Evolutionary conservation across 2,329 filamentous ascomycete genomes (phyloP).

Genomic region (Diaporthe longicolla): DNA sequence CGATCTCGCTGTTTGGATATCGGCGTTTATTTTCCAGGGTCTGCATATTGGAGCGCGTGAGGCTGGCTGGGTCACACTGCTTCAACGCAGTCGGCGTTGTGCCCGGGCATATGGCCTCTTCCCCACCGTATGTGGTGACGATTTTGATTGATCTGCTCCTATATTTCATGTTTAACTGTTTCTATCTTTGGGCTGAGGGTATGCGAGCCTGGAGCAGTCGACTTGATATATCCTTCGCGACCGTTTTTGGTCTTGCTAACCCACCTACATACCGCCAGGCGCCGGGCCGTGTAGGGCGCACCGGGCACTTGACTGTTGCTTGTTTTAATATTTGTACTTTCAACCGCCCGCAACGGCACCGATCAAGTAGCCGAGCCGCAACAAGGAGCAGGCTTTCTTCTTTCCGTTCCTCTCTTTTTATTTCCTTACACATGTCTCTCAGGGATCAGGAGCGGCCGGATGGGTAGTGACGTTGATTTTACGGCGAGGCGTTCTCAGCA

Average conservation of each 20-base stretch:
- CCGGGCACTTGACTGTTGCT: background rate
- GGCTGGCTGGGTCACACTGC: slow-evolving; percentile 27
- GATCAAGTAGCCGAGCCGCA: background rate
- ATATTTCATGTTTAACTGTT: background rate
- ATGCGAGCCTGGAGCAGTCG: background rate
- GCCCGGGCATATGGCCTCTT: background rate
- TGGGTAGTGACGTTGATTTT: background rate
- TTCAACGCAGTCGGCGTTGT: slow-evolving; percentile 35
- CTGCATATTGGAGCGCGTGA: slow-evolving; percentile 16
- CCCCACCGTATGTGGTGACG: background rate
- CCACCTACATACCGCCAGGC: background rate
- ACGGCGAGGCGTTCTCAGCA: slow-evolving; percentile 33
- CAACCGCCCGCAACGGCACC: background rate
- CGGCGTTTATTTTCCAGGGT: background rate
- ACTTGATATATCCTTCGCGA: background rate
- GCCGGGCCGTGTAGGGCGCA: background rate
- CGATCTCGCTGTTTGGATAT: background rate
- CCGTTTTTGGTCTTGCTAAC: too few relatives aligned
- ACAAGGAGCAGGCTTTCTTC: background rate
- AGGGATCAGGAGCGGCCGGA: background rate
- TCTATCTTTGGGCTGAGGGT: background rate
- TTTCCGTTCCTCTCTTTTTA: background rate
- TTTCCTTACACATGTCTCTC: background rate
- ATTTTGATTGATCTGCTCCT: background rate
- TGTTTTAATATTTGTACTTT: slow-evolving; percentile 10